Conservation (phyloP, 2,329 filamentous ascomycete genomes). For the Grosmannia penicillata region DNA sequence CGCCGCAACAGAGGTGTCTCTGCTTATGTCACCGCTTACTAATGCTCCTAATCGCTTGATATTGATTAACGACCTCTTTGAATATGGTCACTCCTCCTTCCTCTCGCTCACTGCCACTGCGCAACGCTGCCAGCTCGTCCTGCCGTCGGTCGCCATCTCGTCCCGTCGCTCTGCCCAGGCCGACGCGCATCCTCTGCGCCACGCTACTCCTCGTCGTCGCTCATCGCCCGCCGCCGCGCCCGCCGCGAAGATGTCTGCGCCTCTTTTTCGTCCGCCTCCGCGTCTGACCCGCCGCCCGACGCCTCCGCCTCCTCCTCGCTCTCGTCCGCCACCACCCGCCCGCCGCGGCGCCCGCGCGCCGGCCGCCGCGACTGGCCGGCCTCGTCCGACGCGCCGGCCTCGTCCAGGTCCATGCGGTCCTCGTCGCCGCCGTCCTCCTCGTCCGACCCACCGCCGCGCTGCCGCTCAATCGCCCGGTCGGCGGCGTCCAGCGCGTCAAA, state of each 20-base stretch:
- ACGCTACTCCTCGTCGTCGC: conserved; percentile 10
- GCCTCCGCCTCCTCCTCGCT: conserved; percentile 17
- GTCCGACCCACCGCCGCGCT: conserved; percentile 12
- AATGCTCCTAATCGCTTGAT: no score
- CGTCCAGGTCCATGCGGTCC: conserved; percentile 39
- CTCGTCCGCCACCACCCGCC: conserved; percentile 15
- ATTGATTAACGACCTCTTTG: no score
- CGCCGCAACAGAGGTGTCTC: no score
- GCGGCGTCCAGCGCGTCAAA: conserved; percentile 15
- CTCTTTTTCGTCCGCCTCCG: neutral
- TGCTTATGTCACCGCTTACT: no score
- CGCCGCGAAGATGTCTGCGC: conserved; percentile 6
- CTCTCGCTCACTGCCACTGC: neutral
- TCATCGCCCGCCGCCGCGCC: conserved; percentile 21
- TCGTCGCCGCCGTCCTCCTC: conserved; percentile 17
- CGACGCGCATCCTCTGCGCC: neutral
- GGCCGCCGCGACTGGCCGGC: conserved; percentile 8
- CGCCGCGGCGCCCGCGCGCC: conserved; percentile 6
- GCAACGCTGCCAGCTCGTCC: neutral
- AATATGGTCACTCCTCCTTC: neutral
- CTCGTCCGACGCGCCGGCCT: conserved; percentile 23
- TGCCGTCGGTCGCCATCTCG: neutral
- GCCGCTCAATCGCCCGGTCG: conserved; percentile 21
- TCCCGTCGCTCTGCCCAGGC: no score
- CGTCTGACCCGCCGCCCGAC: neutral